Conservation (phyloP, 805 yeast genomes). For the Ogataea salicorniae region DNA sequence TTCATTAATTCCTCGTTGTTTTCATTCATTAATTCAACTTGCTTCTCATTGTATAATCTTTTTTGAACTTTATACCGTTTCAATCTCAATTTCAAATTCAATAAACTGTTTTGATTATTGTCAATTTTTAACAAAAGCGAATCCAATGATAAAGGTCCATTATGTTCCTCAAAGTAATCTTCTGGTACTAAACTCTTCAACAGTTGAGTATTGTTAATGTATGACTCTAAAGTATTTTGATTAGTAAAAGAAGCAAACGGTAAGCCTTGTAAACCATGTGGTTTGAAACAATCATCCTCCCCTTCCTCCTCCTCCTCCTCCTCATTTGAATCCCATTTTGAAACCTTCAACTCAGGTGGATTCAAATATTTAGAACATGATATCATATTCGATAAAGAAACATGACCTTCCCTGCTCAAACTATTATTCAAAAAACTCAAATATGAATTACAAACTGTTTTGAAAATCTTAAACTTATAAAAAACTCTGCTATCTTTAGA, state of each 20-base stretch:
- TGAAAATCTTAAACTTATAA: constrained; percentile 26
- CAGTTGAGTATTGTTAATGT: constrained; percentile 29
- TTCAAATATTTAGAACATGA: constrained; percentile 20
- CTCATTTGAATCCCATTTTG: neutral
- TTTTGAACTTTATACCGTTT: constrained; percentile 14
- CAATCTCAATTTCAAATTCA: constrained; percentile 20
- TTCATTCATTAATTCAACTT: constrained; percentile 1
- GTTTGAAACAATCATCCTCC: constrained; percentile 5
- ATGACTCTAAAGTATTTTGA: constrained; percentile 22
- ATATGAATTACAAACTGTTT: constrained; percentile 25
- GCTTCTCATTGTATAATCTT: neutral
- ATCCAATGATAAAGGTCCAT: constrained; percentile 3
- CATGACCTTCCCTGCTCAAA: constrained; percentile 14
- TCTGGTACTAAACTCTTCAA: constrained; percentile 32
- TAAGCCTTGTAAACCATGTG: constrained; percentile 21
- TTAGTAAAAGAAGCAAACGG: constrained; percentile 26
- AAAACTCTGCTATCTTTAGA: constrained; percentile 28
- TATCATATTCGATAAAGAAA: constrained; percentile 20
- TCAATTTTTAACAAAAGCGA: neutral
- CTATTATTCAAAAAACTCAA: constrained; percentile 14
- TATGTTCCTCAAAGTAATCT: constrained; percentile 6
- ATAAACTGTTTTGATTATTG: constrained; percentile 20
- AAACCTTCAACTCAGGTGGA: constrained; percentile 1
- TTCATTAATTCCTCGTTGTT: constrained; percentile 2
- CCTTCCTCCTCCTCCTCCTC: neutral